A percentile compares a stretch with the other conserved stretches of the same genome.
phyloP scores from a whole-genome alignment of 179 eudicot species.

The Beta corolliflora region DNA sequence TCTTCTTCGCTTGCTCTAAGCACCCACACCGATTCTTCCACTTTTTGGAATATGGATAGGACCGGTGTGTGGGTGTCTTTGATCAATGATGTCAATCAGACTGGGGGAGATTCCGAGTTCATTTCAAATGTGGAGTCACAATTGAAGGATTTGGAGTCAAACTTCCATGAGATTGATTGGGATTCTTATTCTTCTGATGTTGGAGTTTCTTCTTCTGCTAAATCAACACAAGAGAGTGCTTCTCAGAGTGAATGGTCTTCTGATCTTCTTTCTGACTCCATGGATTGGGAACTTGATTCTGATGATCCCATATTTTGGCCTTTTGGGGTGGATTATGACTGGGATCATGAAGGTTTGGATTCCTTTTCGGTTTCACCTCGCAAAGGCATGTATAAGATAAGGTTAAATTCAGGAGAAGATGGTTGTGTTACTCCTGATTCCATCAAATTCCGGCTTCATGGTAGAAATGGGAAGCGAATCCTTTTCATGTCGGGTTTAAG shows the following conservation, averaged over 20 bases:
- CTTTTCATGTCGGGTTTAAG: constrained; percentile 39
- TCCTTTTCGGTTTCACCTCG: constrained; percentile 55
- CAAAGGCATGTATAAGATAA: constrained; percentile 23
- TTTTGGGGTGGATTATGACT: constrained; percentile 32
- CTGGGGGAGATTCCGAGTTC: constrained; percentile 41
- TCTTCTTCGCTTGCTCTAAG: constrained; percentile 23
- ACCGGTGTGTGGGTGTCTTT: constrained; percentile 43
- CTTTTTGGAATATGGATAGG: constrained; percentile 37
- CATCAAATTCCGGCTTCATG: constrained; percentile 36
- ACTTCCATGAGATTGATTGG: constrained; percentile 33
- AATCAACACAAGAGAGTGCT: constrained; percentile 31
- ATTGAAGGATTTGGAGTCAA: constrained; percentile 25
- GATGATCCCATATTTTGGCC: constrained; percentile 61
- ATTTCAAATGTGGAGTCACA: constrained; percentile 36
- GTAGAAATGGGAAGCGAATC: constrained; percentile 23
- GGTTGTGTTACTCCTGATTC: constrained; percentile 17
- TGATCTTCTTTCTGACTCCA: constrained; percentile 38
- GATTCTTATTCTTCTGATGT: constrained; percentile 42
- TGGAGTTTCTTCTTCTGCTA: constrained; percentile 34
- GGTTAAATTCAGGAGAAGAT: constrained; percentile 5
- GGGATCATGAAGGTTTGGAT: constrained; percentile 40
- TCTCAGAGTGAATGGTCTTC: constrained; percentile 41
- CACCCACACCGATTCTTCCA: constrained; percentile 22
- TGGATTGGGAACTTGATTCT: constrained; percentile 41
- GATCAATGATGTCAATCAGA: constrained; percentile 29